Conservation (phyloP, 1,139 yeast species). For the Pichia sp. region DNA sequence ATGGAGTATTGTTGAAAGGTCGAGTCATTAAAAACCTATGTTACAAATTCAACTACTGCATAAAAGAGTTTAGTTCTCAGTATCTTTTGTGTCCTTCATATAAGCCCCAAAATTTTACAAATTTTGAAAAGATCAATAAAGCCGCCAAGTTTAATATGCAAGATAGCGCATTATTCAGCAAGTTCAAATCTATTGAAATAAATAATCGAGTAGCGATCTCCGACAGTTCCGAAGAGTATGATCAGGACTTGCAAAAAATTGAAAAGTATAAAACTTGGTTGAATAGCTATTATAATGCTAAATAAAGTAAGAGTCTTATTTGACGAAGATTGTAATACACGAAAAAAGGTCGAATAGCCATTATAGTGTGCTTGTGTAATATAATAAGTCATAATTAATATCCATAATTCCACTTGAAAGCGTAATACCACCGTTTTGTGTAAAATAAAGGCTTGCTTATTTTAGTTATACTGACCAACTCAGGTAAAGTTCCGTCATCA, state of each 20-base stretch:
- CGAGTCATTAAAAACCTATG: slow-evolving; percentile 47
- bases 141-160: neutral
- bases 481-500: neutral
- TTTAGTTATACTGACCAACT: neutral
- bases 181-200: too few relatives aligned
- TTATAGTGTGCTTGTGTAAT: too few relatives aligned
- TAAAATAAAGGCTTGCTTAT: too few relatives aligned
- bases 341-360: too few relatives aligned
- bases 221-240: neutral
- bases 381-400: too few relatives aligned
- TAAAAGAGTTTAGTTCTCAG: slow-evolving; percentile 6
- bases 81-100: slow-evolving; percentile 20
- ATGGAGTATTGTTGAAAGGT: slow-evolving; percentile 48
- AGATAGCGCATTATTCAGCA: too few relatives aligned
- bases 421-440: neutral
- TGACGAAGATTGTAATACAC: too few relatives aligned
- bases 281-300: neutral
- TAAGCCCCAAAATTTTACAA: slow-evolving; percentile 19
- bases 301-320: neutral
- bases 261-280: slow-evolving; percentile 3
- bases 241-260: neutral
- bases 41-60: slow-evolving; percentile 19
- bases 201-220: neutral
- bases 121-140: neutral
- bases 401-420: neutral